These are phyloP conservation scores for Ustilago shanxiensis DNA, from an alignment of 1,284 basidiomycete genomes.

Conservation along the genomic window DNA sequence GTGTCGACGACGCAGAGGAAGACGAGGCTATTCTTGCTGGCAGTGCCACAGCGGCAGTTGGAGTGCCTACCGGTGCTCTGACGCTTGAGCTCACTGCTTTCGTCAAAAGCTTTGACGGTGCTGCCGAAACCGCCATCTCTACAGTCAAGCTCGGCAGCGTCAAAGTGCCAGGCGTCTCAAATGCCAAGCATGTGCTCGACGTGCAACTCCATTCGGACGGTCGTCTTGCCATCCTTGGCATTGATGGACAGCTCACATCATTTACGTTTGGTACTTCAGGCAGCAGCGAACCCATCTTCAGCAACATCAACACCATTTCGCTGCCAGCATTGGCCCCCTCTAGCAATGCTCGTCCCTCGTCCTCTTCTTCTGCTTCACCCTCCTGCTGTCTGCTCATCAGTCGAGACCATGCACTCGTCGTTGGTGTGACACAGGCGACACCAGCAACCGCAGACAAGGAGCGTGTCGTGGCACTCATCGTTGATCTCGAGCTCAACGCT, in stretches of 20 bases:
- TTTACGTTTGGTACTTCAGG: conserved; percentile 16
- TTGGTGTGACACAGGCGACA: conserved; percentile 26
- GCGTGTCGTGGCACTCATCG: conserved; percentile 36
- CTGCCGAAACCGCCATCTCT: conserved; percentile 17
- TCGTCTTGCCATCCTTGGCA: conserved; percentile 27
- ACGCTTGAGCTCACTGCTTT: conserved; percentile 36
- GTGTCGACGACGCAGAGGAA: conserved; percentile 16
- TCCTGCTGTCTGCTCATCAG: conserved; percentile 42
- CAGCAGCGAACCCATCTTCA: conserved; percentile 28
- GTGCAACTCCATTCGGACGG: conserved; percentile 40
- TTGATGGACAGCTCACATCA: conserved; percentile 33
- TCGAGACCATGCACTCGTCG: conserved; percentile 39
- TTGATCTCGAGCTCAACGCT: conserved; percentile 45
- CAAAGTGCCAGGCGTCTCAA: conserved; percentile 12
- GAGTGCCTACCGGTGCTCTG: conserved; percentile 15
- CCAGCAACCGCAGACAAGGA: conserved; percentile 37
- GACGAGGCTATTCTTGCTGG: not conserved
- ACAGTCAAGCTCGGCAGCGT: conserved; percentile 26
- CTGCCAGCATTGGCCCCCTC: conserved; percentile 24
- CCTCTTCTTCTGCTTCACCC: conserved; percentile 31
- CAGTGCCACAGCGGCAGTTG: conserved; percentile 4
- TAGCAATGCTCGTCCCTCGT: conserved; percentile 26
- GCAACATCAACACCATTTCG: conserved; percentile 13
- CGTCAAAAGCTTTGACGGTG: conserved; percentile 39
- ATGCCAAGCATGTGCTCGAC: conserved; percentile 31